These are phyloP conservation scores for Acorus gramineus DNA, from an alignment of 106 monocot genomes.

Conservation along the genomic window DNA sequence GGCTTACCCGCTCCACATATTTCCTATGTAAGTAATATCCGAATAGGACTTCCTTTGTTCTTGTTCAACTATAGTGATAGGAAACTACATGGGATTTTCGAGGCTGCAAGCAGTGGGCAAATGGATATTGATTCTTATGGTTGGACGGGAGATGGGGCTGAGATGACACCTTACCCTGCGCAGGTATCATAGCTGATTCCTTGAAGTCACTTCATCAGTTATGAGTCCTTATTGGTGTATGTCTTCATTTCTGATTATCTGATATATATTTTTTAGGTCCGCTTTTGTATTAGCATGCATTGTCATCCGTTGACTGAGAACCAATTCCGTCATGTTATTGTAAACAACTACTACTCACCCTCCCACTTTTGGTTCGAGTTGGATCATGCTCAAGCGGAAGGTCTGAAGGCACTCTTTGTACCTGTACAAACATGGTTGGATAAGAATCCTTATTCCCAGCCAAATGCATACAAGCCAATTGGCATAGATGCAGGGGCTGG, in stretches of 20 bases:
- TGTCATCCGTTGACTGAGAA: conserved; percentile 48
- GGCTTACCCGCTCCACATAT: conserved; percentile 52
- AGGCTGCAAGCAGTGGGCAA: conserved; percentile 57
- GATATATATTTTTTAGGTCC: conserved; percentile 34
- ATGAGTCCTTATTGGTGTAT: not conserved
- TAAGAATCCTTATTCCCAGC: too few species aligned
- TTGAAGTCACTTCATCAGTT: not conserved
- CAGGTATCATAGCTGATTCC: conserved; percentile 33
- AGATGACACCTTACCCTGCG: conserved; percentile 54
- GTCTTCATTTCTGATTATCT: not conserved
- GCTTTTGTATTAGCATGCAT: conserved; percentile 21
- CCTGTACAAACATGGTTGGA: too few species aligned
- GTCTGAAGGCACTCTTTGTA: not conserved
- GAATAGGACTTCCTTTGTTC: conserved; percentile 59
- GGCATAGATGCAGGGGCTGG: too few species aligned
- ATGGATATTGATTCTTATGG: conserved; percentile 47
- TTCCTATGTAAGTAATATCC: conserved; percentile 51
- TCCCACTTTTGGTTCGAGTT: conserved; percentile 53
- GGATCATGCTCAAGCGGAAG: not conserved
- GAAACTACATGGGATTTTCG: conserved; percentile 63
- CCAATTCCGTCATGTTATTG: conserved; percentile 27
- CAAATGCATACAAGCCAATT: too few species aligned
- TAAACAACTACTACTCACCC: conserved; percentile 41
- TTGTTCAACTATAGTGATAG: conserved; percentile 61
- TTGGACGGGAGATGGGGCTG: conserved; percentile 48